Conservation (phyloP, 2,329 filamentous ascomycete species). For the Trichophyton simii region DNA sequence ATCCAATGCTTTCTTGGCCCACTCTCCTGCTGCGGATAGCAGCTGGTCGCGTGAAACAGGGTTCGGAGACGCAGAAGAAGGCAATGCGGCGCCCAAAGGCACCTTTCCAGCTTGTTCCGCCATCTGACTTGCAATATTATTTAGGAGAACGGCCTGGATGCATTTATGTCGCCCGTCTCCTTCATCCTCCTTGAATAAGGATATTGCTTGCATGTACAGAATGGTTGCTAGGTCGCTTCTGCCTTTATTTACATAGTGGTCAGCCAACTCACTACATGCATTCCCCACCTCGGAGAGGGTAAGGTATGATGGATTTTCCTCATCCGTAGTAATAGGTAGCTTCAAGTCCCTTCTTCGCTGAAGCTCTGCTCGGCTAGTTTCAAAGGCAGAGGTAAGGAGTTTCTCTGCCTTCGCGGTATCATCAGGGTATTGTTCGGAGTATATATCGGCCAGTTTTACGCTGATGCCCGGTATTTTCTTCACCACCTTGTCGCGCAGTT, state of each 20-base stretch:
- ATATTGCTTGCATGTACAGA: conserved; percentile 72
- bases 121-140: conserved; percentile 47
- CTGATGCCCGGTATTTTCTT: conserved; percentile 62
- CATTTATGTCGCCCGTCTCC: conserved; percentile 42
- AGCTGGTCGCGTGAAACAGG: conserved; percentile 47
- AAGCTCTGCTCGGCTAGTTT: conserved; percentile 63
- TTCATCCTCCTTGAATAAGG: conserved; percentile 44
- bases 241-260: conserved; percentile 60
- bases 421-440: conserved; percentile 62
- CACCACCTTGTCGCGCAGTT: conserved; percentile 38
- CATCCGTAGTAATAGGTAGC: conserved; percentile 47
- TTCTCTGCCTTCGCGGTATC: conserved; percentile 64
- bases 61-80: conserved; percentile 24
- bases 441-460: conserved; percentile 75
- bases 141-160: conserved; percentile 58
- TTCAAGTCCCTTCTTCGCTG: conserved; percentile 54
- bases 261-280: conserved; percentile 49
- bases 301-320: conserved; percentile 25
- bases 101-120: conserved; percentile 24
- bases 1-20: conserved; percentile 64
- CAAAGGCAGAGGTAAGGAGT: conserved; percentile 65
- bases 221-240: conserved; percentile 73
- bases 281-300: conserved; percentile 28
- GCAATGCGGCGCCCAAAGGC: conserved; percentile 21
- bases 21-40: conserved; percentile 58